Conservation (phyloP, 2,329 filamentous ascomycete genomes). For the Chaetothyriales sp. region DNA sequence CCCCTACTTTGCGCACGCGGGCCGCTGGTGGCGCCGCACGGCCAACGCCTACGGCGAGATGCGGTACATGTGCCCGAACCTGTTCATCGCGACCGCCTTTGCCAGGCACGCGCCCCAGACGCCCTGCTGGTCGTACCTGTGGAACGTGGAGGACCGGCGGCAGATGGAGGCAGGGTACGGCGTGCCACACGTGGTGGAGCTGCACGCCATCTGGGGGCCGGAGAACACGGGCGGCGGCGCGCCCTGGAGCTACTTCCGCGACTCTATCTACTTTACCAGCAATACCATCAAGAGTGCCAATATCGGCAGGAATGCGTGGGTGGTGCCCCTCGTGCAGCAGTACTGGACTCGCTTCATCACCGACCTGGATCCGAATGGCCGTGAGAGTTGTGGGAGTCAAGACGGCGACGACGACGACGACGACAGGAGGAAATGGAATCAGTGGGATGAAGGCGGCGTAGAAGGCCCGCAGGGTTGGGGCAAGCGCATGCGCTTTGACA, state of each 20-base stretch:
- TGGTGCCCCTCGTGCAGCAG: slow-evolving; percentile 49
- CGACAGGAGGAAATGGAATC: background rate
- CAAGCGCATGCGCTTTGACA: background rate
- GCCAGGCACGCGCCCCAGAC: slow-evolving; percentile 14
- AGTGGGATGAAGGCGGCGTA: background rate
- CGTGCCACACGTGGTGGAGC: slow-evolving; percentile 54
- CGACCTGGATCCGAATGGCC: slow-evolving; percentile 50
- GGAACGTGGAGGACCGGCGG: slow-evolving; percentile 49
- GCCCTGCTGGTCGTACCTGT: slow-evolving; percentile 55
- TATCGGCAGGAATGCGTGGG: slow-evolving; percentile 37
- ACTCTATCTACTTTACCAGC: background rate
- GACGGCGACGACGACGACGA: background rate
- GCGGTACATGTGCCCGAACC: slow-evolving; percentile 50
- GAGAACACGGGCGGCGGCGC: slow-evolving; percentile 36
- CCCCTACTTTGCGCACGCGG: slow-evolving; percentile 34
- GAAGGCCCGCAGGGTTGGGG: background rate
- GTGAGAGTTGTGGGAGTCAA: slow-evolving; percentile 1
- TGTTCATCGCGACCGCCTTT: slow-evolving; percentile 39
- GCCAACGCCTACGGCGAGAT: slow-evolving; percentile 50
- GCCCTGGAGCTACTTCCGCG: slow-evolving; percentile 42
- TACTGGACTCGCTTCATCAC: slow-evolving; percentile 67
- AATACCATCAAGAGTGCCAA: background rate
- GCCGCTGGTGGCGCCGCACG: slow-evolving; percentile 46
- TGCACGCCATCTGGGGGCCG: slow-evolving; percentile 54
- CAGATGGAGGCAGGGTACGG: slow-evolving; percentile 44